These are phyloP conservation scores for Globisporangium paddicum DNA, from an alignment of 352 stramenopile genomes.

Conservation along the genomic window DNA sequence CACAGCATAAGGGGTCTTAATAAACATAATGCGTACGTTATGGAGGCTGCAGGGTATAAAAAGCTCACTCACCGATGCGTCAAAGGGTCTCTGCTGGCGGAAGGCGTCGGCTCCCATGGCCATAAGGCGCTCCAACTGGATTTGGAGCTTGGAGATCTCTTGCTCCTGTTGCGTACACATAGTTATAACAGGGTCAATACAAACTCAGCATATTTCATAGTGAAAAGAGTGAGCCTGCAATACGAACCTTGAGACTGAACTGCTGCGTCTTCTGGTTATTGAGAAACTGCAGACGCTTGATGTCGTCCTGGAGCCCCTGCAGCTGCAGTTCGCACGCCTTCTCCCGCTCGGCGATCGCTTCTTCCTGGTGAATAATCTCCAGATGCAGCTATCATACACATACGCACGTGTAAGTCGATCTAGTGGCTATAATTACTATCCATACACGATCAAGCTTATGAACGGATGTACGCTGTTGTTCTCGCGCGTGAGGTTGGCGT, in stretches of 20 bases:
- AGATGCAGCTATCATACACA: slow-evolving; percentile 44
- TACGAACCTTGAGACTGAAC: slow-evolving; percentile 46
- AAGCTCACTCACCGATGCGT: slow-evolving; percentile 5
- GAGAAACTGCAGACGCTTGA: slow-evolving; percentile 69
- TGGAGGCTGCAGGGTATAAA: background rate
- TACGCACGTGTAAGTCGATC: background rate
- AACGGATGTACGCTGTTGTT: slow-evolving; percentile 62
- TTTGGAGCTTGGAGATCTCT: slow-evolving; percentile 58
- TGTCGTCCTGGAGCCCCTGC: slow-evolving; percentile 62
- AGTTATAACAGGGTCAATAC: too few relatives aligned
- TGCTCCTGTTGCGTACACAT: slow-evolving; percentile 32
- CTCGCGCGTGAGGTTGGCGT: slow-evolving; percentile 59
- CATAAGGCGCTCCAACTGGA: slow-evolving; percentile 54
- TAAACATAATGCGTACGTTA: background rate
- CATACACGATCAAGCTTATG: background rate
- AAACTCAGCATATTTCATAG: too few relatives aligned
- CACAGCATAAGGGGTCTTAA: background rate
- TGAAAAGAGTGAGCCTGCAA: background rate
- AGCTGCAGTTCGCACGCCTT: slow-evolving; percentile 58
- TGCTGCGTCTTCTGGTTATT: slow-evolving; percentile 52
- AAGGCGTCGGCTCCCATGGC: slow-evolving; percentile 20
- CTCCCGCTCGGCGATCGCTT: slow-evolving; percentile 61
- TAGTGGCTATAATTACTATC: background rate
- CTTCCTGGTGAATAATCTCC: slow-evolving; percentile 81
- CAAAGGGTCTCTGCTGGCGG: slow-evolving; percentile 10